Conservation (phyloP, 768 basidiomycete species). For the Candolleomyces aberdarensis region DNA sequence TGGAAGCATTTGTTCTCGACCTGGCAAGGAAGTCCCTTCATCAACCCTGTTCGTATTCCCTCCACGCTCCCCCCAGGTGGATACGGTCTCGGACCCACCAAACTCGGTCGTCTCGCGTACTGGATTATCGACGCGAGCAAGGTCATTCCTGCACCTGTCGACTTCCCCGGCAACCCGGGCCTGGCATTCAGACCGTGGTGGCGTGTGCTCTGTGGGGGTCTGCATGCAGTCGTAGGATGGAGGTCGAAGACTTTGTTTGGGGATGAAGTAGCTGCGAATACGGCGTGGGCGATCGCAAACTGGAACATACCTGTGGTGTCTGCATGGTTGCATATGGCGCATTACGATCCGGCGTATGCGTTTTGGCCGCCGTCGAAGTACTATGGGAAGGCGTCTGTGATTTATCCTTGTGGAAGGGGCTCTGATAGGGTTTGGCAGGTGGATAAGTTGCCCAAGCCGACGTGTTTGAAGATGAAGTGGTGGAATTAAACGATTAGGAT, state of each 20-base stretch:
- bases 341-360: neutral
- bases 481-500: too few species aligned
- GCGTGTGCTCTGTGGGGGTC: constrained; percentile 3
- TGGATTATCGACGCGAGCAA: constrained; percentile 9
- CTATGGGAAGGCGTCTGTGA: too few species aligned
- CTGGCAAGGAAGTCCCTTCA: neutral
- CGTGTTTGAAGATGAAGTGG: too few species aligned
- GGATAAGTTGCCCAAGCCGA: too few species aligned
- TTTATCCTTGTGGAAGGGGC: too few species aligned
- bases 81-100: neutral
- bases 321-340: constrained; percentile 5
- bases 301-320: neutral
- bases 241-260: constrained; percentile 2
- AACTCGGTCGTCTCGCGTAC: neutral
- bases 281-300: neutral
- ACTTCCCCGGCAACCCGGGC: neutral
- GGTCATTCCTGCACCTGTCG: constrained; percentile 6
- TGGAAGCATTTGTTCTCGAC: constrained; percentile 5
- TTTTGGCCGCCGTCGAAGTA: too few species aligned
- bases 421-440: too few species aligned
- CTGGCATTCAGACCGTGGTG: constrained; percentile 2
- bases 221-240: constrained; percentile 8
- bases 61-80: neutral
- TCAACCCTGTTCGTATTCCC: constrained; percentile 3
- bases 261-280: neutral